These are phyloP conservation scores for Benincasa hispida DNA, from an alignment of 306 rosid species.

Conservation along the genomic window DNA sequence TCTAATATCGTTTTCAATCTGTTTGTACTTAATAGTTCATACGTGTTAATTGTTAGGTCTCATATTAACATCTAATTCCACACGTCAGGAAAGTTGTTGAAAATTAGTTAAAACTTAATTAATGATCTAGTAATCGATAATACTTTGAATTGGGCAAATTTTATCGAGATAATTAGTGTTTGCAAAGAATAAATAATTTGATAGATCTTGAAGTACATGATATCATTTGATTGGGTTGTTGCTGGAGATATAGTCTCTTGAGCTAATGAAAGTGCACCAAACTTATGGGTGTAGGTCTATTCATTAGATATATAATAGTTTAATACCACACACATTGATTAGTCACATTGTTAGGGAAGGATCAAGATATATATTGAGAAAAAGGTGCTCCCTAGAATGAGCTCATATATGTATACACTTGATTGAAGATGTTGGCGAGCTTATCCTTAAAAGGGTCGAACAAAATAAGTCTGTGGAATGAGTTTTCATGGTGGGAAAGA, in stretches of 20 bases:
- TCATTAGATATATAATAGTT: background rate
- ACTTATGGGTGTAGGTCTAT: background rate
- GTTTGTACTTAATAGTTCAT: background rate
- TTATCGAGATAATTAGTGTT: background rate
- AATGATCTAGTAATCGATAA: background rate
- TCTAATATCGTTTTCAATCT: background rate
- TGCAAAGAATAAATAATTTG: background rate
- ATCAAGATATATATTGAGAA: background rate
- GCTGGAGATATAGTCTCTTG: background rate
- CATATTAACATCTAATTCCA: background rate
- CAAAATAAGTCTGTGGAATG: background rate
- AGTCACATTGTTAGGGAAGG: background rate
- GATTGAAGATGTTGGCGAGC: background rate
- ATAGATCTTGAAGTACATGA: background rate
- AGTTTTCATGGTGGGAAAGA: background rate
- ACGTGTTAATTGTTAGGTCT: background rate
- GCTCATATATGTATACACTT: background rate
- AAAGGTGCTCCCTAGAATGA: background rate
- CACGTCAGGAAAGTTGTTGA: background rate
- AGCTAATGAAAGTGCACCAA: background rate
- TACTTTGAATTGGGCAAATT: background rate
- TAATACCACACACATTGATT: background rate
- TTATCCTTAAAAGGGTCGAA: background rate
- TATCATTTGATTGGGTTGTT: background rate
- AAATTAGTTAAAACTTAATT: background rate